Conservation (phyloP, 768 basidiomycete genomes). For the Naganishia onofrii region DNA sequence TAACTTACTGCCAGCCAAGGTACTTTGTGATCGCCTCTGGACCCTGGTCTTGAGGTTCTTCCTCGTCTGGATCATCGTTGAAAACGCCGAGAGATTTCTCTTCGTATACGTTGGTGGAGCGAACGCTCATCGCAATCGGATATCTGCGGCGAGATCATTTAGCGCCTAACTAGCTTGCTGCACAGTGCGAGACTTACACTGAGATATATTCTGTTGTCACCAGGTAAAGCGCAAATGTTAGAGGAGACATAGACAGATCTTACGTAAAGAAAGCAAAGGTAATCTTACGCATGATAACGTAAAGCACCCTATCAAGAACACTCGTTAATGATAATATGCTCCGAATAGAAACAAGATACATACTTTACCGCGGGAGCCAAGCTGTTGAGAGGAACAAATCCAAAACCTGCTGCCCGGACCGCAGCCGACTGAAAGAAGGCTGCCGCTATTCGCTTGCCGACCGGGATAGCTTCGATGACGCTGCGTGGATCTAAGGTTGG, state of each 20-base stretch:
- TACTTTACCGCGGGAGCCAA: conserved; percentile 80
- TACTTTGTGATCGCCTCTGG: conserved; percentile 51
- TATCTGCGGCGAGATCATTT: conserved; percentile 31
- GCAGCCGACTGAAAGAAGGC: conserved; percentile 73
- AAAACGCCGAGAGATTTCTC: conserved; percentile 85
- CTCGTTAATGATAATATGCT: conserved; percentile 52
- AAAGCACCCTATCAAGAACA: conserved; percentile 59
- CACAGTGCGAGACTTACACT: conserved; percentile 14
- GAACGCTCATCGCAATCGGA: conserved; percentile 61
- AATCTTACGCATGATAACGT: conserved; percentile 70
- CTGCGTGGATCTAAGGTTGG: conserved; percentile 33
- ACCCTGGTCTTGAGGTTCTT: conserved; percentile 43
- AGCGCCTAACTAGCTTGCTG: not conserved
- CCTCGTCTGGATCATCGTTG: conserved; percentile 55
- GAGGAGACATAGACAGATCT: conserved; percentile 46
- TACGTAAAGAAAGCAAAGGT: conserved; percentile 58
- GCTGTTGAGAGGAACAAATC: conserved; percentile 66
- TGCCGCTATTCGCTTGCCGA: conserved; percentile 66
- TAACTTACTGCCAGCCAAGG: conserved; percentile 49
- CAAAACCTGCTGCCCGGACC: conserved; percentile 85
- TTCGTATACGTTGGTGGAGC: conserved; percentile 74
- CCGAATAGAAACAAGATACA: conserved; percentile 59
- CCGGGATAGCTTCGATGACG: conserved; percentile 65
- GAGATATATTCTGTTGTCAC: conserved; percentile 26
- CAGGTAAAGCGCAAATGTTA: not conserved